Evolutionary conservation across 371 early-diverging fungal genomes (phyloP).

Genomic region (Zancudomyces culisetae): DNA sequence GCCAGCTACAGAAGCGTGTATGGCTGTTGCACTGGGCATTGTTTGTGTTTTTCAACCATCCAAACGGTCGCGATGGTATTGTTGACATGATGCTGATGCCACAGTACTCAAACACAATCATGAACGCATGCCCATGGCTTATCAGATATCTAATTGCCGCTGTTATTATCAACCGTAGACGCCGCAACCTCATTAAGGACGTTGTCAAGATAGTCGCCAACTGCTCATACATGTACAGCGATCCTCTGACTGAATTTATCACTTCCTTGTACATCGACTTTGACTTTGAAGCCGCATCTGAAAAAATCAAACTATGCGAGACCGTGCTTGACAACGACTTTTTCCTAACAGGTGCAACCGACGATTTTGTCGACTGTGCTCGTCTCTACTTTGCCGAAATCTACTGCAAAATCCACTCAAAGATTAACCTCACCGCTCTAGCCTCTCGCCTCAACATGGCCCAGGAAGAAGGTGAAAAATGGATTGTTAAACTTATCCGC

Average conservation of each 20-base stretch:
- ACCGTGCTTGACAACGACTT: constrained; percentile 68
- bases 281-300: constrained; percentile 85
- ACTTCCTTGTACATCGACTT: constrained; percentile 71
- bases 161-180: constrained; percentile 73
- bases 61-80: constrained; percentile 79
- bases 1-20: constrained; percentile 77
- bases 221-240: constrained; percentile 43
- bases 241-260: constrained; percentile 81
- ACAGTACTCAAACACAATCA: constrained; percentile 85
- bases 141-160: constrained; percentile 81
- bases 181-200: constrained; percentile 72
- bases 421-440: constrained; percentile 70
- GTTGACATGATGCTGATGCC: constrained; percentile 81
- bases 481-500: constrained; percentile 89
- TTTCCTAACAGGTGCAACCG: constrained; percentile 61
- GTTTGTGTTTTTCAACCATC: constrained; percentile 93
- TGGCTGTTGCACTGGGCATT: constrained; percentile 92
- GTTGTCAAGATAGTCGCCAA: constrained; percentile 74
- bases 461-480: constrained; percentile 83
- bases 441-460: constrained; percentile 63
- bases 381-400: constrained; percentile 84
- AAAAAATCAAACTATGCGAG: constrained; percentile 72
- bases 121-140: constrained; percentile 87
- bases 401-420: constrained; percentile 85
- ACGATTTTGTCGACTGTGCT: constrained; percentile 83